These are phyloP conservation scores for Gossypium rotundifolium DNA, from an alignment of 345 rosid genomes.

Conservation along the genomic window DNA sequence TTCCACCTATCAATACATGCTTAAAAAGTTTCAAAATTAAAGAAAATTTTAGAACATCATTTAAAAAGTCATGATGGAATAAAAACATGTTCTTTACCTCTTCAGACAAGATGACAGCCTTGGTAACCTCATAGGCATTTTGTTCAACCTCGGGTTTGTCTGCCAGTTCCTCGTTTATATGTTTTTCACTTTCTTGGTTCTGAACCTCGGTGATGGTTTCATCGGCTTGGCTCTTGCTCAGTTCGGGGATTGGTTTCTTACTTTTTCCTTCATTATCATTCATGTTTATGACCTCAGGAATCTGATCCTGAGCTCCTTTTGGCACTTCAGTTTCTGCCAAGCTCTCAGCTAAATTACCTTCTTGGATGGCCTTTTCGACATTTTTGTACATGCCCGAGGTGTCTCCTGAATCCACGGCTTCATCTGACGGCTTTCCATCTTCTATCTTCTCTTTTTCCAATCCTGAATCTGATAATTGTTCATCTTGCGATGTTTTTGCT, in stretches of 20 bases:
- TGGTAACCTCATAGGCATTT: slow-evolving; percentile 21
- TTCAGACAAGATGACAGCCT: slow-evolving; percentile 25
- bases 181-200: slow-evolving; percentile 16
- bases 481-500: slow-evolving; percentile 8
- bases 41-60: neutral
- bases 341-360: slow-evolving; percentile 13
- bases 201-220: slow-evolving; percentile 3
- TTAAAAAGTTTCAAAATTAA: neutral
- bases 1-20: neutral
- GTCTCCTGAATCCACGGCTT: slow-evolving; percentile 7
- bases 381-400: neutral
- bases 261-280: slow-evolving; percentile 13
- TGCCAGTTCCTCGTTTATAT: slow-evolving; percentile 18
- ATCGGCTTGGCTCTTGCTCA: slow-evolving; percentile 8
- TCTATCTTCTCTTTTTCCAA: slow-evolving; percentile 3
- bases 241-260: slow-evolving; percentile 10
- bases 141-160: slow-evolving; percentile 17
- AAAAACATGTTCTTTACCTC: slow-evolving; percentile 29
- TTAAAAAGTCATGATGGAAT: neutral
- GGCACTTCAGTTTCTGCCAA: slow-evolving; percentile 9
- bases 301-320: slow-evolving; percentile 11
- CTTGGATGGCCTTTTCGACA: slow-evolving; percentile 9
- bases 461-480: slow-evolving; percentile 1
- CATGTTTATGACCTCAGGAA: neutral
- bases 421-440: slow-evolving; percentile 13